These are phyloP conservation scores for Metarhizium guizhouense DNA, from an alignment of 2,329 filamentous ascomycete genomes.

Conservation along the genomic window DNA sequence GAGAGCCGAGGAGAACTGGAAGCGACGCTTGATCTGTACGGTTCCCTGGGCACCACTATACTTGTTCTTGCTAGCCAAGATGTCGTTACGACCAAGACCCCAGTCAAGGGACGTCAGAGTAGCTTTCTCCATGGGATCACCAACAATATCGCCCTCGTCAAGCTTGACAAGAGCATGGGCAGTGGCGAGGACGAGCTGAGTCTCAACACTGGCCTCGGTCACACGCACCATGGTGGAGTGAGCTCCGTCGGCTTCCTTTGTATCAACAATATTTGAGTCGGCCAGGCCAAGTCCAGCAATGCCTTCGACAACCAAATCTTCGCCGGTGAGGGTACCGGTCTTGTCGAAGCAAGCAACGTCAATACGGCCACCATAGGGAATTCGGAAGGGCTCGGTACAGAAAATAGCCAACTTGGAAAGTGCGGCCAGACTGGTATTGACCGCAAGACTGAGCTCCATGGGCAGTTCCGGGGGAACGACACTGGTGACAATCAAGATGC, in stretches of 20 bases:
- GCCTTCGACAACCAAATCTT: slow-evolving; percentile 93
- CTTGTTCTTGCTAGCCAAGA: slow-evolving; percentile 53
- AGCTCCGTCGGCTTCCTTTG: slow-evolving; percentile 67
- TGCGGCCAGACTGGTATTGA: slow-evolving; percentile 93
- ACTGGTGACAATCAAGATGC: slow-evolving; percentile 93
- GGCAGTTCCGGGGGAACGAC: slow-evolving; percentile 97
- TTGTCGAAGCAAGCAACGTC: slow-evolving; percentile 98
- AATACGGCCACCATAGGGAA: slow-evolving; percentile 89
- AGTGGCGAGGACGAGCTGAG: slow-evolving; percentile 85
- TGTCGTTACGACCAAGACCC: slow-evolving; percentile 85
- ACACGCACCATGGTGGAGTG: slow-evolving; percentile 72
- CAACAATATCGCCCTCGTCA: slow-evolving; percentile 93
- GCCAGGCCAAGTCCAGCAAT: slow-evolving; percentile 81
- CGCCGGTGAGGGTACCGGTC: slow-evolving; percentile 91
- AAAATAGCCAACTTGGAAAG: slow-evolving; percentile 95
- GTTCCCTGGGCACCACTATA: slow-evolving; percentile 44
- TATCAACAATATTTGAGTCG: slow-evolving; percentile 53
- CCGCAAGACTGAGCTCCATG: slow-evolving; percentile 94
- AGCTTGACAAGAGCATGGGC: slow-evolving; percentile 93
- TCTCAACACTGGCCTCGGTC: slow-evolving; percentile 63
- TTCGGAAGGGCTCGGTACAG: slow-evolving; percentile 97
- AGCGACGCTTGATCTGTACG: slow-evolving; percentile 91
- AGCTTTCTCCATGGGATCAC: slow-evolving; percentile 98
- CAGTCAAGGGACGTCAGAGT: slow-evolving; percentile 84
- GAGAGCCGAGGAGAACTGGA: slow-evolving; percentile 94